Evolutionary conservation across 257 asterid species (phyloP).

Genomic region (Solanum raphanifolium): DNA sequence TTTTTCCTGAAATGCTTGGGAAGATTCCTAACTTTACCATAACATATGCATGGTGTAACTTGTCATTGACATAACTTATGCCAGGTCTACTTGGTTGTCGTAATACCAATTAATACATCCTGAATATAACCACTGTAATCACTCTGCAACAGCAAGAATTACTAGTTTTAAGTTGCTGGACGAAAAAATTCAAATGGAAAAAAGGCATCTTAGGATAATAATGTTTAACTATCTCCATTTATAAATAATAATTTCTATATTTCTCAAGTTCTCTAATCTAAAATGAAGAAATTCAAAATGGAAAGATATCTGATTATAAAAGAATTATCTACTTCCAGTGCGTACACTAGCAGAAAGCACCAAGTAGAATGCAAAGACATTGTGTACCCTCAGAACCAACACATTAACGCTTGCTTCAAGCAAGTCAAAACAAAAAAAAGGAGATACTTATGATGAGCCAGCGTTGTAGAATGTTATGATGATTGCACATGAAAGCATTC

Average conservation of each 20-base stretch:
- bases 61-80: background rate
- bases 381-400: background rate
- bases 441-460: background rate
- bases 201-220: background rate
- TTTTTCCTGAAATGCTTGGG: background rate
- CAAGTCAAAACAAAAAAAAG: background rate
- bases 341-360: background rate
- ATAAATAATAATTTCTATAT: background rate
- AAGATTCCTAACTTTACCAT: background rate
- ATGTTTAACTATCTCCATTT: background rate
- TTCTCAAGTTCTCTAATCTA: background rate
- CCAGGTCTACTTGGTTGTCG: background rate
- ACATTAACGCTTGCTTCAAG: background rate
- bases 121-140: background rate
- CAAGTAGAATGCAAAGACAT: background rate
- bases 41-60: background rate
- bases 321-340: background rate
- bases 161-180: background rate
- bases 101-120: background rate
- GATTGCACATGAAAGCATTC: background rate
- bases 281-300: background rate
- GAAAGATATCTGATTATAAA: background rate
- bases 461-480: background rate
- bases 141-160: background rate
- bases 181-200: background rate